Base-by-base conservation (phyloP, 2,329 filamentous ascomycete genomes). In the Apiospora phragmitis region DNA sequence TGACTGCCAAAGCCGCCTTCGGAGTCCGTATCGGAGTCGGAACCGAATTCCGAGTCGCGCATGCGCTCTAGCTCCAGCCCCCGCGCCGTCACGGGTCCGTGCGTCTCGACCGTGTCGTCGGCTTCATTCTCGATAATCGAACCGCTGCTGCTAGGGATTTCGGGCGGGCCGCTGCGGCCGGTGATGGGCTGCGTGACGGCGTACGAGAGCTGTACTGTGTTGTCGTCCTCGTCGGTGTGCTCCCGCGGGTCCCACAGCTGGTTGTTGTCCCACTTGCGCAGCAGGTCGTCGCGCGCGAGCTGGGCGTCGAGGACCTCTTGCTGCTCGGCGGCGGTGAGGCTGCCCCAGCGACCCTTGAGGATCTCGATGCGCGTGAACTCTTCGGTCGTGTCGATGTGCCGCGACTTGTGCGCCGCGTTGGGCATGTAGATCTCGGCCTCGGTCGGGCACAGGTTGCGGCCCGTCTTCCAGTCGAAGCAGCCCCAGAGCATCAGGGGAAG, bases 401-500 rank as follows among this genome's bases (percentile, higher is more conserved):
- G 72, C 29, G 82, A 74, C 35, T 75, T 75, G 45, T 75, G 71
- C 38, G 86, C 85, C 65, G 85, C 82, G 74, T 89, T 85, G 14
- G 80, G 82, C 75, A 89, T 83, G 76, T 87, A 86, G 74, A 86
- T 82, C 76, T 89, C 85, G 67, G 86, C 83, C 67, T 83, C 78
- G 12, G 80, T 83, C 2, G 88, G 86, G 0, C 85, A 83, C 6
- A 88, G 75, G 76, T 90, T 86, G 72, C 82, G 77, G 67, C 87
- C 85, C 1, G 84, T 88, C 5, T 77, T 67, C 68, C 83, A 85
- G 78, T 92, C 85, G 38, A 91, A 81, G 76, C 87, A 87, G 0
- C 92, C 92, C 84, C 88, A 93, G 21, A 88, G 72, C 74, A 90
- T 83, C 85, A 93, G 90, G 70, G 86, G 82, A 18, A 85, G 75